Evolutionary conservation across 2,329 filamentous ascomycete genomes (phyloP).

Genomic region (Cordyceps fumosorosea): DNA sequence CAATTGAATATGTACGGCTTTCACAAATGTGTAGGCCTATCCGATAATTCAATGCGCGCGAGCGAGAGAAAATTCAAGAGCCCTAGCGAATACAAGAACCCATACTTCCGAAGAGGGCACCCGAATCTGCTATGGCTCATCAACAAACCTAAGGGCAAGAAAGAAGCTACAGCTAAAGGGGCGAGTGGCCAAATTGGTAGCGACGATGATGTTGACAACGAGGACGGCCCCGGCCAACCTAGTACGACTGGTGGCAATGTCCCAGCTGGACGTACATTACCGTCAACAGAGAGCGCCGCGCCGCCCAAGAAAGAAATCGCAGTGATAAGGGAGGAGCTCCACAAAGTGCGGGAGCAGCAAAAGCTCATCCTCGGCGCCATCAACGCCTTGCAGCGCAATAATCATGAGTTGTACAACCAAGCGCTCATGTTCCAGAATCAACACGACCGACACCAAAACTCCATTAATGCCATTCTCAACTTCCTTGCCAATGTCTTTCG

Average conservation of each 20-base stretch:
- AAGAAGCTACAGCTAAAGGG: constrained; percentile 49
- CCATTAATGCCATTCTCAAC: constrained; percentile 96
- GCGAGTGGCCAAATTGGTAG: constrained; percentile 64
- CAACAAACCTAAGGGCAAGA: constrained; percentile 76
- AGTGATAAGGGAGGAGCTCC: constrained; percentile 71
- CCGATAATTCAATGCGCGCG: constrained; percentile 95
- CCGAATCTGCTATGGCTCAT: constrained; percentile 94
- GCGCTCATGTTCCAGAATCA: constrained; percentile 83
- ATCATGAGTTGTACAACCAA: constrained; percentile 81
- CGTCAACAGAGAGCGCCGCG: constrained; percentile 40
- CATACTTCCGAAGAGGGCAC: constrained; percentile 88
- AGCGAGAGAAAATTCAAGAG: constrained; percentile 97
- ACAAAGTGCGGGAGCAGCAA: constrained; percentile 79
- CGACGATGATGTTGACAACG: constrained; percentile 40
- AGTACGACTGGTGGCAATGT: constrained; percentile 11
- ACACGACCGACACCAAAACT: constrained; percentile 95
- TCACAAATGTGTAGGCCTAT: constrained; percentile 88
- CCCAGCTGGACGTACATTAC: constrained; percentile 28
- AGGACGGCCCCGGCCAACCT: constrained; percentile 29
- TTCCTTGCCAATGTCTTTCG: constrained; percentile 97
- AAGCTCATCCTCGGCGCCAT: constrained; percentile 79
- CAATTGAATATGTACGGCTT: constrained; percentile 98
- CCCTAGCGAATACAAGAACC: constrained; percentile 96
- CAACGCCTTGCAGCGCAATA: constrained; percentile 71
- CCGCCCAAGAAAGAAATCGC: constrained; percentile 67